Conservation (phyloP, 2,329 filamentous ascomycete genomes). For the Didymellaceae sp. region DNA sequence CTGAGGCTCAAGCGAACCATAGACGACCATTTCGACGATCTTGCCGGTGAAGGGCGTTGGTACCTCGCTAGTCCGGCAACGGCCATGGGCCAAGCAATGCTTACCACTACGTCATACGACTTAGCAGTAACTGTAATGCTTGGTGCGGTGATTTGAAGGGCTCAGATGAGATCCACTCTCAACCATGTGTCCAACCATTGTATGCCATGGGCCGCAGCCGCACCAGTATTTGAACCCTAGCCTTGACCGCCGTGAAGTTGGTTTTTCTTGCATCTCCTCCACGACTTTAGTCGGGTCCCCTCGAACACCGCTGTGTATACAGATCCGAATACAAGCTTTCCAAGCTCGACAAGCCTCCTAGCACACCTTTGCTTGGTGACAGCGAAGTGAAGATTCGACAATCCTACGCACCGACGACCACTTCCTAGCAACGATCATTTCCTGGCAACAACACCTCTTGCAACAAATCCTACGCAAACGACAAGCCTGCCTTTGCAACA, state of each 20-base stretch:
- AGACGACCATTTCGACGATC: slow-evolving; percentile 6
- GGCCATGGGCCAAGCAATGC: slow-evolving; percentile 10
- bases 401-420: neutral
- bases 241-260: neutral
- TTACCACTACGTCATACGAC: slow-evolving; percentile 23
- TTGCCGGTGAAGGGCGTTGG: slow-evolving; percentile 15
- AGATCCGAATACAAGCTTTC: slow-evolving; percentile 33
- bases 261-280: neutral
- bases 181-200: slow-evolving; percentile 5
- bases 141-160: slow-evolving; percentile 1
- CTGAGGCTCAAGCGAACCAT: slow-evolving; percentile 15
- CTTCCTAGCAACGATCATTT: slow-evolving; percentile 10
- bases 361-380: slow-evolving; percentile 24
- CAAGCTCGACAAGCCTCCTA: slow-evolving; percentile 32
- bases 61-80: slow-evolving; percentile 6
- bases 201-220: neutral
- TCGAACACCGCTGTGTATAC: slow-evolving; percentile 9
- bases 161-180: slow-evolving; percentile 4
- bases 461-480: neutral
- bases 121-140: slow-evolving; percentile 12
- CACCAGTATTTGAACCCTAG: slow-evolving; percentile 10
- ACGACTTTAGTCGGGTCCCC: slow-evolving; percentile 1
- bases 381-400: slow-evolving; percentile 26
- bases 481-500: slow-evolving; percentile 14
- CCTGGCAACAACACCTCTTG: slow-evolving; percentile 9